Conservation (phyloP, 169 alveolate species). For the Cryptosporidium sp. region DNA sequence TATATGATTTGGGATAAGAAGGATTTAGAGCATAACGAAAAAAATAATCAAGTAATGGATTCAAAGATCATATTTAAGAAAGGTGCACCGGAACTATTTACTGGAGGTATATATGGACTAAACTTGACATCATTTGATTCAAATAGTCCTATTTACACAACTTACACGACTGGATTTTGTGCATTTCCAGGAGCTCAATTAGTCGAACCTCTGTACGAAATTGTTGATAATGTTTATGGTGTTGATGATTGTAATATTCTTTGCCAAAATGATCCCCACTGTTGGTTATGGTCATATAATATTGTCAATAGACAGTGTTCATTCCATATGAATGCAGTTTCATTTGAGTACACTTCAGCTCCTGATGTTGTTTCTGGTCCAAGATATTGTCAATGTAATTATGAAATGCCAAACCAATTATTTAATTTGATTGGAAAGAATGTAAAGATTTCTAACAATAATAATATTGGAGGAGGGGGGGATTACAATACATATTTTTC, state of each 20-base stretch:
- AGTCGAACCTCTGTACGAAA: constrained; percentile 46
- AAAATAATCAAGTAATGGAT: background rate
- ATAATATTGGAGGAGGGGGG: background rate
- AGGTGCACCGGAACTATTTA: constrained; percentile 71
- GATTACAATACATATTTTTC: constrained; percentile 3
- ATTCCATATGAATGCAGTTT: constrained; percentile 74
- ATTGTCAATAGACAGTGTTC: constrained; percentile 57
- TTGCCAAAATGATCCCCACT: constrained; percentile 69
- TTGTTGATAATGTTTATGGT: constrained; percentile 70
- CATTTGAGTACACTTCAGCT: constrained; percentile 57
- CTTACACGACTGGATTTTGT: constrained; percentile 70
- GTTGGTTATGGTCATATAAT: constrained; percentile 75
- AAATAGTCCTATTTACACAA: constrained; percentile 66
- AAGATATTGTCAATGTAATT: constrained; percentile 72
- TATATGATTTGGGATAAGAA: constrained; percentile 43
- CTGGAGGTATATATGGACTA: constrained; percentile 61
- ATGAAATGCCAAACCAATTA: constrained; percentile 68
- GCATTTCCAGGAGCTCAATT: constrained; percentile 76
- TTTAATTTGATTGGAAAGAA: constrained; percentile 61
- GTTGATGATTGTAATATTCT: constrained; percentile 71
- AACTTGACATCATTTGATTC: constrained; percentile 62
- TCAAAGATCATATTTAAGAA: constrained; percentile 6
- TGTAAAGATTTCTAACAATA: background rate
- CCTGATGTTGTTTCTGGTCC: constrained; percentile 75
- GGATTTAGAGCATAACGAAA: background rate